Base-by-base conservation (phyloP, 1,139 yeast genomes). In the Yamadazyma jaroonii region DNA sequence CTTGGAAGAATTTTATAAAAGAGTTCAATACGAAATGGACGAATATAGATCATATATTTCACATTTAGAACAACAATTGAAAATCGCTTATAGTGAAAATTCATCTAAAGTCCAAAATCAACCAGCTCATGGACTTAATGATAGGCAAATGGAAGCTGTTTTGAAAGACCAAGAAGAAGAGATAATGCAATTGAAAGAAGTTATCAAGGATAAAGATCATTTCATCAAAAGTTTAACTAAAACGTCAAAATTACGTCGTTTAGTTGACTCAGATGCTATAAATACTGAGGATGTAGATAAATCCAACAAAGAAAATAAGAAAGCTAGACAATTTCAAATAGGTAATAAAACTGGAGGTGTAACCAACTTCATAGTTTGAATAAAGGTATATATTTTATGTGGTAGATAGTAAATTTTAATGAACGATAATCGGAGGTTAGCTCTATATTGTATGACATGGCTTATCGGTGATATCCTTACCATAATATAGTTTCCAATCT, bases 211-310 rank as follows among this genome's bases (percentile, higher is more conserved):
- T 48, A 89, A 88, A 56, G 95, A 88, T 49, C 81, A 82, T 36
- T 81, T 89, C 45, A 86, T 89, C 40, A 77, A 77, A 45, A 89
- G 94, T 8, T 65, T 89, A 34, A 79, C 81, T 31, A 76, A 81
- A 39, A 75, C 83, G 2, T 68, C 77, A 27, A 67, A 78, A 45
- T 61, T 78, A 35, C 65, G 84, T 26, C 69, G 72, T 34, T 50
- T 72, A 32, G 74, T 67, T 13, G 77, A 69, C 31, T 57, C 71
- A 9, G 59, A 59, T 38, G 40, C 59, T 6, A 34, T 49, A 7
- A 59, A 46, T 30, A 40, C 41, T 1, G 43, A 39, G 2, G 35
- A n/a, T 11, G n/a, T 29, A 9, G 49, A 41, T 24, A 40, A 38
- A 11, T 23, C 31, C 14, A 45, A 46, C 15, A 44, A 44, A 17